Conservation (phyloP, 78 protist genomes). For the Diacronema lutheri region DNA sequence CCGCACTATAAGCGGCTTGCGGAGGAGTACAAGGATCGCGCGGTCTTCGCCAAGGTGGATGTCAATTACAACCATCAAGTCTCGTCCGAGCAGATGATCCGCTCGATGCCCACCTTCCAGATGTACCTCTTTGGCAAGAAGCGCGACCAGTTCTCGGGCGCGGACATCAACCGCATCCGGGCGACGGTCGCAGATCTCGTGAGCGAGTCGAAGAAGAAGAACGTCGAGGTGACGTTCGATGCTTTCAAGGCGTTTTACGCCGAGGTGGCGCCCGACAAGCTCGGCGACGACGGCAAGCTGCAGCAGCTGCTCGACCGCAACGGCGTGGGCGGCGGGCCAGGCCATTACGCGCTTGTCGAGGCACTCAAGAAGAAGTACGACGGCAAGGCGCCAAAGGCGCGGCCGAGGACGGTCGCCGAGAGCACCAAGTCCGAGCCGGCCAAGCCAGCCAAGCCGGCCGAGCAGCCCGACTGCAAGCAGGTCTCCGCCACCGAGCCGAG, state of each 20-base stretch:
- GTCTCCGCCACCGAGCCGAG: not conserved
- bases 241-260: constrained; percentile 5
- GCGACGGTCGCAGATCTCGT: not conserved
- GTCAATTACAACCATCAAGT: not conserved
- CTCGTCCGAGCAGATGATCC: not conserved
- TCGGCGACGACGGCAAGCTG: constrained; percentile 15
- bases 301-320: not conserved
- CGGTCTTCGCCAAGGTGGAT: not conserved
- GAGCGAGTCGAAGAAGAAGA: constrained; percentile 4
- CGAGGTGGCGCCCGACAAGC: constrained; percentile 8
- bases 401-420: not conserved
- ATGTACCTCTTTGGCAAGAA: constrained; percentile 22
- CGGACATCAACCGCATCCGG: not conserved
- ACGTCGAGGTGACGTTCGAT: constrained; percentile 21
- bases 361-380: constrained; percentile 34
- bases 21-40: not conserved
- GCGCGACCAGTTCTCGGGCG: constrained; percentile 31
- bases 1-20: not conserved
- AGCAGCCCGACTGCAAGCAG: no score
- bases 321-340: constrained; percentile 9
- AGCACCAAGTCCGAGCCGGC: not conserved
- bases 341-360: constrained; percentile 8
- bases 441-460: not conserved
- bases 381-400: not conserved
- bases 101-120: constrained; percentile 35